phyloP scores from a whole-genome alignment of 1,284 basidiomycete genomes.

The Trichosporon inkin region DNA sequence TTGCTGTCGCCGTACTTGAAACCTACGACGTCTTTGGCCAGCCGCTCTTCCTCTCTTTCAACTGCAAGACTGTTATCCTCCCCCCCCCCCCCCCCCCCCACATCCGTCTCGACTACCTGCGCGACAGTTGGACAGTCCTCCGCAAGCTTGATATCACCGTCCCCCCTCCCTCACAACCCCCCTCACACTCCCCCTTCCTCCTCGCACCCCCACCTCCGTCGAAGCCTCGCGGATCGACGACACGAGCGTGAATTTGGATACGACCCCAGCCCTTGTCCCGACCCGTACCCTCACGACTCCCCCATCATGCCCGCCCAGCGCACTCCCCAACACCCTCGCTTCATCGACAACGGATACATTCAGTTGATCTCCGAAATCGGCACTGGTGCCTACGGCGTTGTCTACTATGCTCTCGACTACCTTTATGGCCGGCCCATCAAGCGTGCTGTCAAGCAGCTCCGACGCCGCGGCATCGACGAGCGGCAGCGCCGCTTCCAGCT shows the following conservation, averaged over 20 bases:
- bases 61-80: too few species aligned
- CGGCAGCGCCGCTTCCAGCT: constrained; percentile 78
- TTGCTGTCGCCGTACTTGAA: too few species aligned
- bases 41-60: too few species aligned
- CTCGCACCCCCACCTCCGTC: too few species aligned
- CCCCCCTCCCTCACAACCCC: not conserved
- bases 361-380: constrained; percentile 88
- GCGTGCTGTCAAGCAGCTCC: constrained; percentile 86
- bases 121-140: too few species aligned
- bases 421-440: constrained; percentile 53
- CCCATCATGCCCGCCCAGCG: constrained; percentile 2
- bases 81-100: too few species aligned
- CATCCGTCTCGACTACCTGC: too few species aligned
- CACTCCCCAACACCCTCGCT: constrained; percentile 25
- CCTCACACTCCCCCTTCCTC: not conserved
- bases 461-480: constrained; percentile 58
- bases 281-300: not conserved
- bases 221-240: constrained; percentile 5
- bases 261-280: not conserved
- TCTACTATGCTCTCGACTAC: constrained; percentile 75
- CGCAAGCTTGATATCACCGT: not conserved
- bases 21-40: too few species aligned
- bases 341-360: constrained; percentile 71
- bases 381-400: constrained; percentile 91
- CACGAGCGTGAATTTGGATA: constrained; percentile 7